Percentiles rank a stretch among this genome's conserved stretches.
Evolutionary conservation across 495 filamentous ascomycete genomes (phyloP).

Genomic region (Xylaria acuta): DNA sequence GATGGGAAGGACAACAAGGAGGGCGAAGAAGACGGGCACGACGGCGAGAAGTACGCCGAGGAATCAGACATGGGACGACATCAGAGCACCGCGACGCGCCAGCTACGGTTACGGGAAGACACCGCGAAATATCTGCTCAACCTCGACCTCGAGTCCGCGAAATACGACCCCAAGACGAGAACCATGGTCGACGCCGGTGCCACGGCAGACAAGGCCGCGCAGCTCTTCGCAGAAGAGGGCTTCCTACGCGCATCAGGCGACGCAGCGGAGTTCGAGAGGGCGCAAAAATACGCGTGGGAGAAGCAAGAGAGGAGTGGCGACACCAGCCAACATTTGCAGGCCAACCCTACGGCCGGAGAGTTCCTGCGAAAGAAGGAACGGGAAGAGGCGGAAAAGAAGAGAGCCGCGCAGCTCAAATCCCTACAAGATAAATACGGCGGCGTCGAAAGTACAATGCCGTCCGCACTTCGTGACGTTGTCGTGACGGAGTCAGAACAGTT

Average conservation of each 20-base stretch:
- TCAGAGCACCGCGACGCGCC: conserved; percentile 86
- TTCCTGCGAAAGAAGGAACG: conserved; percentile 77
- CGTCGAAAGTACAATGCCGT: conserved; percentile 68
- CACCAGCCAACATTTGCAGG: conserved; percentile 84
- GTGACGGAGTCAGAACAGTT: conserved; percentile 86
- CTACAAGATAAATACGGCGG: conserved; percentile 84
- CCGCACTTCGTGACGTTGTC: conserved; percentile 66
- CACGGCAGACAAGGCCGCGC: conserved; percentile 80
- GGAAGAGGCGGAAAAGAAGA: conserved; percentile 72
- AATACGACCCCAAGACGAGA: conserved; percentile 97
- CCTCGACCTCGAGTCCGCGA: conserved; percentile 92
- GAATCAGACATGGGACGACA: conserved; percentile 96
- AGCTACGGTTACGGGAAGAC: conserved; percentile 91
- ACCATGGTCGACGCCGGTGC: conserved; percentile 92
- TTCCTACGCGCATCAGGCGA: conserved; percentile 91
- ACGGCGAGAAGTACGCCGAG: conserved; percentile 81
- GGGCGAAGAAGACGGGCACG: conserved; percentile 60
- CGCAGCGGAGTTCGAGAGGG: conserved; percentile 90
- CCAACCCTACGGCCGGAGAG: conserved; percentile 94
- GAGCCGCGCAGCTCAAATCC: conserved; percentile 69
- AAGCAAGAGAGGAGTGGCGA: conserved; percentile 80
- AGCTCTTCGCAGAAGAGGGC: conserved; percentile 91
- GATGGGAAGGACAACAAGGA: conserved; percentile 57
- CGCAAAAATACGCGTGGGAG: conserved; percentile 93
- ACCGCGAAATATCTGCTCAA: conserved; percentile 98